phyloP scores from a whole-genome alignment of 2,329 filamentous ascomycete genomes.

The Fonsecaea multimorphosa region DNA sequence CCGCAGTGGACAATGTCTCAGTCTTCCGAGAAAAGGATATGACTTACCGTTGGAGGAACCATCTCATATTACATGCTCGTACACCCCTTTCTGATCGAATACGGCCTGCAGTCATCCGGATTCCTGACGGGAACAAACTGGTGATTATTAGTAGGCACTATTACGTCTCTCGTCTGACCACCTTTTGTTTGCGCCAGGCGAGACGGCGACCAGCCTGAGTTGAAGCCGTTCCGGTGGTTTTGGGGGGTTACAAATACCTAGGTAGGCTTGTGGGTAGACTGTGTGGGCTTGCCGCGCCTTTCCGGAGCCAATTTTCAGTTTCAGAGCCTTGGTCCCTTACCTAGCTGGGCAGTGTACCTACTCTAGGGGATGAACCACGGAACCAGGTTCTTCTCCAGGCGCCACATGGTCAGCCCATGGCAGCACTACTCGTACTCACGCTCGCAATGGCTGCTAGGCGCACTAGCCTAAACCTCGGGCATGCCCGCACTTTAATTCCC shows the following conservation, averaged over 20 bases:
- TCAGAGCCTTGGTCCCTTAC: not conserved
- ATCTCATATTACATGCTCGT: not conserved
- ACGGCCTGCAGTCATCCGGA: conserved; percentile 19
- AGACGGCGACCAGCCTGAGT: conserved; percentile 7
- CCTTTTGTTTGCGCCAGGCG: conserved; percentile 10
- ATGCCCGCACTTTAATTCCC: conserved; percentile 9
- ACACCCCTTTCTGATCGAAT: not conserved
- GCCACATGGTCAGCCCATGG: conserved; percentile 3
- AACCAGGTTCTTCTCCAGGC: conserved; percentile 4
- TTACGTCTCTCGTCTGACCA: conserved; percentile 12
- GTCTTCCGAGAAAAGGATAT: conserved; percentile 1
- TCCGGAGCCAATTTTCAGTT: conserved; percentile 13
- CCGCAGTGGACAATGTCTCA: conserved; percentile 10
- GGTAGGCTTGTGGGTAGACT: not conserved
- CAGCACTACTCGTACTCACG: not conserved
- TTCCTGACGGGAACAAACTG: conserved; percentile 4
- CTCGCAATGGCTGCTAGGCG: too few species aligned
- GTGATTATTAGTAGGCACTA: not conserved
- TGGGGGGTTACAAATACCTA: not conserved
- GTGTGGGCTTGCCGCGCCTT: conserved; percentile 6
- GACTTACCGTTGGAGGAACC: not conserved
- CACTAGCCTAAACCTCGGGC: conserved; percentile 7
- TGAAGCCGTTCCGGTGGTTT: not conserved
- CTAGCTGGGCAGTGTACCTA: not conserved
- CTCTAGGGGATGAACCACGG: not conserved